These are phyloP conservation scores for Pichia cactophila DNA, from an alignment of 1,139 yeast species.

Conservation along the genomic window DNA sequence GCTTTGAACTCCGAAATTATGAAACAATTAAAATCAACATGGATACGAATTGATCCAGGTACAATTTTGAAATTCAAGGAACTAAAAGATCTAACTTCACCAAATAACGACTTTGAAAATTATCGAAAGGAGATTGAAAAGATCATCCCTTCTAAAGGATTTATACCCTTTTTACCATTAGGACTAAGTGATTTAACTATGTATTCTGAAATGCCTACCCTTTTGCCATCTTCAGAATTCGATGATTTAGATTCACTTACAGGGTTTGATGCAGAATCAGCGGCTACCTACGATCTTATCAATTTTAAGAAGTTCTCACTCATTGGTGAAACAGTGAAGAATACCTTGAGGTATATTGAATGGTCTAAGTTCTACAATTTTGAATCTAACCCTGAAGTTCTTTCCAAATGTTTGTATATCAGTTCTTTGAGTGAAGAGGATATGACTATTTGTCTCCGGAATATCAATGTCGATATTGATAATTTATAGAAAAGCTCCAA, in stretches of 20 bases:
- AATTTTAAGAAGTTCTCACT: constrained; percentile 76
- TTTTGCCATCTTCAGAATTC: constrained; percentile 25
- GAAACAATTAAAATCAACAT: constrained; percentile 57
- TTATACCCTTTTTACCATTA: constrained; percentile 84
- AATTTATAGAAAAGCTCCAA: neutral
- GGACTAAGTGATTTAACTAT: constrained; percentile 76
- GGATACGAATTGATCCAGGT: constrained; percentile 56
- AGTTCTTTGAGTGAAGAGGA: constrained; percentile 72
- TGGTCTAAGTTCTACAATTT: constrained; percentile 65
- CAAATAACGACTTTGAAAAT: constrained; percentile 56
- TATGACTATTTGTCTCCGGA: constrained; percentile 41
- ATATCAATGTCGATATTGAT: constrained; percentile 4
- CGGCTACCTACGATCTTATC: constrained; percentile 39
- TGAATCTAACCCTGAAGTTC: constrained; percentile 46
- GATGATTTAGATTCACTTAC: constrained; percentile 7
- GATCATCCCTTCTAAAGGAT: constrained; percentile 56
- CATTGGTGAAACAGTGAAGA: constrained; percentile 70
- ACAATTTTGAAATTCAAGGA: constrained; percentile 40
- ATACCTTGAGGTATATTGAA: constrained; percentile 74
- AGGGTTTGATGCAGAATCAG: constrained; percentile 19
- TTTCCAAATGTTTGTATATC: constrained; percentile 79
- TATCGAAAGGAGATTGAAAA: constrained; percentile 57
- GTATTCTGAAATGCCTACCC: constrained; percentile 63
- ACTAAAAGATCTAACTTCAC: constrained; percentile 56
- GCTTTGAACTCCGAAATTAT: constrained; percentile 74